These are phyloP conservation scores for Cystobasidium pallidum DNA, from an alignment of 1,284 basidiomycete species.

Conservation along the genomic window DNA sequence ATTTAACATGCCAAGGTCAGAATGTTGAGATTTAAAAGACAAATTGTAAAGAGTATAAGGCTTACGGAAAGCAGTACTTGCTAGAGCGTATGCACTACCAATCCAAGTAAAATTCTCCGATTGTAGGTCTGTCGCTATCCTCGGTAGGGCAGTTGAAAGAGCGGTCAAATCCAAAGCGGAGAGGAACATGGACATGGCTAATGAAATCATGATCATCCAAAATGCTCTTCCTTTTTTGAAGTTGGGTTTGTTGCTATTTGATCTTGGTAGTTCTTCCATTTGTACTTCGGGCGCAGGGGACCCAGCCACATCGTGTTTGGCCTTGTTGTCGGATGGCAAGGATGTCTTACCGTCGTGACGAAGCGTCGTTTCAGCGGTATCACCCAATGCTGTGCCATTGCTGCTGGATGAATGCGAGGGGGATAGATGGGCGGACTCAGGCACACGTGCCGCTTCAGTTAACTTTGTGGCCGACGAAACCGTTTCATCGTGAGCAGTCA, in stretches of 20 bases:
- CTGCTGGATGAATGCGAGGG: constrained; percentile 2
- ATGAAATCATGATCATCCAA: constrained; percentile 50
- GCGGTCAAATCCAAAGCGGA: constrained; percentile 51
- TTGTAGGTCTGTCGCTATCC: constrained; percentile 49
- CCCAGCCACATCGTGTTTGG: neutral
- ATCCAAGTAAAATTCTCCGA: constrained; percentile 50
- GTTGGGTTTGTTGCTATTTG: constrained; percentile 11
- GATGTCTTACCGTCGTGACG: neutral
- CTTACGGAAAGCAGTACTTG: constrained; percentile 50
- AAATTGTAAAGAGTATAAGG: neutral
- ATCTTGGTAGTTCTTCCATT: neutral
- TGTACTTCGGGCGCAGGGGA: neutral
- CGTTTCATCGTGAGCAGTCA: constrained; percentile 12
- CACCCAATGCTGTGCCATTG: neutral
- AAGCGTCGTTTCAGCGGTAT: neutral
- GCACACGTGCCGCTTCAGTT: constrained; percentile 4
- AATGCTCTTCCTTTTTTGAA: constrained; percentile 42
- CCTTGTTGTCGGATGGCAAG: neutral
- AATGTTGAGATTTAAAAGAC: too few species aligned
- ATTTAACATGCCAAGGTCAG: too few species aligned
- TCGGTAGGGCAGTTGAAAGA: constrained; percentile 48
- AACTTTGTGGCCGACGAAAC: neutral
- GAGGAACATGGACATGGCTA: constrained; percentile 45
- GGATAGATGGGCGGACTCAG: constrained; percentile 3
- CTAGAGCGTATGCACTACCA: constrained; percentile 50